Evolutionary conservation across 352 stramenopile genomes (phyloP), one percentile per base, ranked within the genome.

Genomic region (Globisporangium barbulae): DNA sequence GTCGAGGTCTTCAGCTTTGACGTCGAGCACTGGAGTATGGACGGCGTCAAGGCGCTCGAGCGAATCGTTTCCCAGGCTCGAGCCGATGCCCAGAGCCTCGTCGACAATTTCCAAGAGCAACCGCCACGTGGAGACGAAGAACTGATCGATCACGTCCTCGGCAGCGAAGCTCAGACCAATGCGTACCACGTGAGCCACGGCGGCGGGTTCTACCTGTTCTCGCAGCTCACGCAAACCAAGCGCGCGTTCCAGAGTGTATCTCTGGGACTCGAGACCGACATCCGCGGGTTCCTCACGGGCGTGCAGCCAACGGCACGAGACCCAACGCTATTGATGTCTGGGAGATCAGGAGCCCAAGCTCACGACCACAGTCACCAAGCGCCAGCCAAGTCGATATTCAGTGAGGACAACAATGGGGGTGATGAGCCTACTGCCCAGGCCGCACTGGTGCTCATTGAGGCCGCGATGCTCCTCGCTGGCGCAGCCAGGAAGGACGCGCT

Each of bases 61-160:
- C 28, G 33, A 22, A 12, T 53, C 6, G 55, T 39, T 7, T 59
- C 39, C 5, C 37, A 22, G 2, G 21, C 37, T 5, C 37, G 47
- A n/a, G 41, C 13, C 6, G 33, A 25, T 19, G 39, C 63, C 1
- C 47, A 52, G n/a, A 33, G 30, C 5, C 50, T 68, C 15, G 42
- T 65, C 5, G 45, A 57, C 2, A 12, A 56, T 13, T 74, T 88
- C 21, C 31, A 67, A 0, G 4, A 30, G 10, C 63, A 64, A 0
- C 19, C 55, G 5, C 76, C 69, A 12, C 73, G 61, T 17, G 79
- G 82, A n/a, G 68, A 89, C 31, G 79, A 88, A 60, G 76, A 87
- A 39, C 77, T 78, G 58, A 74, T 85, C 49, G 64, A 61, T 7
- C 68, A 63, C 0, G 59, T 70, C 4, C 79, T 88, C 52, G 76